Conservation (phyloP, 176 grass and related monocot genomes). For the Musa schizocarpa region DNA sequence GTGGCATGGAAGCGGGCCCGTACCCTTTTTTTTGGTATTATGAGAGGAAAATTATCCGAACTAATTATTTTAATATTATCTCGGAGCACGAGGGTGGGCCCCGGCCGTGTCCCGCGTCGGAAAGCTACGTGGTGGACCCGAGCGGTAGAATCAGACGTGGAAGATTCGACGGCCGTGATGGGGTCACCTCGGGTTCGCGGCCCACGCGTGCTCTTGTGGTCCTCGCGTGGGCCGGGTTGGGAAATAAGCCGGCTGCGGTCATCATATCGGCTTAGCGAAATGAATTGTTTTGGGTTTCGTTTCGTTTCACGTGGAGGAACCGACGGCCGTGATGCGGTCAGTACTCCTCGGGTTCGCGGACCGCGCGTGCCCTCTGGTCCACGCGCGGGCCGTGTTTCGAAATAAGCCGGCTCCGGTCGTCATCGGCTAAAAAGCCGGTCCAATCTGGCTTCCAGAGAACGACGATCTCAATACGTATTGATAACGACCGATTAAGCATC, state of each 20-base stretch:
- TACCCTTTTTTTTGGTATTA: not conserved
- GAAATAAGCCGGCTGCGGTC: too few relatives aligned
- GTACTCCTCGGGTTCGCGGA: not conserved
- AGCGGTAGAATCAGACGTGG: not conserved
- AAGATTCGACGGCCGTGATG: not conserved
- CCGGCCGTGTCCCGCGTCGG: not conserved
- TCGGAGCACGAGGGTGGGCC: not conserved
- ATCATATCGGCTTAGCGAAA: too few relatives aligned
- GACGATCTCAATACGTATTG: too few relatives aligned
- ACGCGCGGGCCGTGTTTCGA: not conserved
- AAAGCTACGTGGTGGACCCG: not conserved
- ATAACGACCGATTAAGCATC: too few relatives aligned
- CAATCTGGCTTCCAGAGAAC: too few relatives aligned
- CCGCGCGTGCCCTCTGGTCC: not conserved
- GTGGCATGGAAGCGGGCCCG: not conserved
- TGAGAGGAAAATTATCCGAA: too few relatives aligned
- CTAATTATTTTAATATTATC: not conserved
- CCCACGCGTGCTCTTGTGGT: not conserved
- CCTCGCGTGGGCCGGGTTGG: too few relatives aligned
- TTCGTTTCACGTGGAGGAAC: not conserved
- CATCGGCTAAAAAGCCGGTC: too few relatives aligned
- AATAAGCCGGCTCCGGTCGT: too few relatives aligned
- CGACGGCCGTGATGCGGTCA: not conserved
- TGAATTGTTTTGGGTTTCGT: too few relatives aligned
- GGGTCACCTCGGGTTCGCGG: not conserved